These are phyloP conservation scores for Oryza australiensis DNA, from an alignment of 176 grass and related monocot genomes.

Conservation along the genomic window DNA sequence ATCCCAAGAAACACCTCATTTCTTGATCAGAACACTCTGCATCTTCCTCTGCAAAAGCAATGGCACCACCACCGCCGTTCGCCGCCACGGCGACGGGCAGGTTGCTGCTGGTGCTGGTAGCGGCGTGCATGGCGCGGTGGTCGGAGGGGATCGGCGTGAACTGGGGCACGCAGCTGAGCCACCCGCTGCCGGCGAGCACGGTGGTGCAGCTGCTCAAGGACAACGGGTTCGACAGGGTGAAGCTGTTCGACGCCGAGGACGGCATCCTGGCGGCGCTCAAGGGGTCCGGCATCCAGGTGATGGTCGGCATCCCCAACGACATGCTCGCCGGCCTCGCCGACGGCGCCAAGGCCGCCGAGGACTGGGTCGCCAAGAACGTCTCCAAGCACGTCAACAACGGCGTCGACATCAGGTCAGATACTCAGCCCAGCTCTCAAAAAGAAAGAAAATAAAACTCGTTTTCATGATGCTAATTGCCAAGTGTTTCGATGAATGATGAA, in stretches of 20 bases:
- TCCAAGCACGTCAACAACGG: slow-evolving; percentile 59
- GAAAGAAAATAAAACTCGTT: background rate
- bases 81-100: background rate
- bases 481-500: background rate
- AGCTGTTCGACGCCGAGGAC: slow-evolving; percentile 83
- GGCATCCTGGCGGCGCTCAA: slow-evolving; percentile 52
- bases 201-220: slow-evolving; percentile 75
- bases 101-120: background rate
- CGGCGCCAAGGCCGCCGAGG: slow-evolving; percentile 49
- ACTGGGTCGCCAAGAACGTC: slow-evolving; percentile 72
- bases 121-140: slow-evolving; percentile 34
- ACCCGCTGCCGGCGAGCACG: slow-evolving; percentile 55
- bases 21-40: background rate
- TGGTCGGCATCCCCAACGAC: slow-evolving; percentile 91
- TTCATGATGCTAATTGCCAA: background rate
- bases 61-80: background rate
- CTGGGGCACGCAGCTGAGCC: slow-evolving; percentile 86
- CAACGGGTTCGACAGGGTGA: slow-evolving; percentile 74
- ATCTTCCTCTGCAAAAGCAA: background rate
- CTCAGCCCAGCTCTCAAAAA: too few species aligned
- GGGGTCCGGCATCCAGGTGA: slow-evolving; percentile 68
- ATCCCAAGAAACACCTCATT: background rate
- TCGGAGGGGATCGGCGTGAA: slow-evolving; percentile 59
- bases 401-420: slow-evolving; percentile 70
- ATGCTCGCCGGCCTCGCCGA: slow-evolving; percentile 55